Conservation (phyloP, 306 rosid genomes). For the Biancaea sappan region DNA sequence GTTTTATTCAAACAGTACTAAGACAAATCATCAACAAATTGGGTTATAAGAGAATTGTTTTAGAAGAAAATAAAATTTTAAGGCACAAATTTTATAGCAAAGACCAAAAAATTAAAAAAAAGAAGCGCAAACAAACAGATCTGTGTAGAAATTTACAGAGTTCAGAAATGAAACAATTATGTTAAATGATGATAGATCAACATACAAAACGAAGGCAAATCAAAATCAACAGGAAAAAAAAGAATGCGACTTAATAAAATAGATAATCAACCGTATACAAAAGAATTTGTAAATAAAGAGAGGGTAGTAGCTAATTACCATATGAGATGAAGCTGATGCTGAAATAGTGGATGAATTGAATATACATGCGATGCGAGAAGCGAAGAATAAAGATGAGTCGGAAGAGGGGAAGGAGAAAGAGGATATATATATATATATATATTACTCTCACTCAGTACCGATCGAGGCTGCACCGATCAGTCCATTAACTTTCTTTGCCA, state of each 20-base stretch:
- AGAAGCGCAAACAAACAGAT: too few relatives aligned
- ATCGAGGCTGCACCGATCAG: constrained; percentile 2
- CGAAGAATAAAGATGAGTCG: background rate
- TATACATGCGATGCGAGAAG: background rate
- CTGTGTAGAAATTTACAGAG: background rate
- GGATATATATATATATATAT: too few relatives aligned
- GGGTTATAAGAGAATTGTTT: background rate
- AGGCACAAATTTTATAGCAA: background rate
- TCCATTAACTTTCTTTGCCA: constrained; percentile 24
- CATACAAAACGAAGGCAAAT: too few relatives aligned
- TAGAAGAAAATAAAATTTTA: too few relatives aligned
- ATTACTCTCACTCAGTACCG: constrained; percentile 28
- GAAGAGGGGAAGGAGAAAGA: background rate
- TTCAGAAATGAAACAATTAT: too few relatives aligned
- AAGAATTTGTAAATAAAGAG: background rate
- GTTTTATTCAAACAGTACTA: background rate
- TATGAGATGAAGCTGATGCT: background rate
- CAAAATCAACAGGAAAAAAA: too few relatives aligned
- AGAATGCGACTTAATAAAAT: too few relatives aligned
- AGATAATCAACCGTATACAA: background rate
- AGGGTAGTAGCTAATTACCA: background rate
- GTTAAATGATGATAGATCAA: too few relatives aligned
- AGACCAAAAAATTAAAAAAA: too few relatives aligned
- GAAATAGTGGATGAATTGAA: background rate
- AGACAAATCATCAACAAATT: background rate